These are phyloP conservation scores for Rhizopus sp. DNA, from an alignment of 371 early-diverging fungal species.

Conservation along the genomic window DNA sequence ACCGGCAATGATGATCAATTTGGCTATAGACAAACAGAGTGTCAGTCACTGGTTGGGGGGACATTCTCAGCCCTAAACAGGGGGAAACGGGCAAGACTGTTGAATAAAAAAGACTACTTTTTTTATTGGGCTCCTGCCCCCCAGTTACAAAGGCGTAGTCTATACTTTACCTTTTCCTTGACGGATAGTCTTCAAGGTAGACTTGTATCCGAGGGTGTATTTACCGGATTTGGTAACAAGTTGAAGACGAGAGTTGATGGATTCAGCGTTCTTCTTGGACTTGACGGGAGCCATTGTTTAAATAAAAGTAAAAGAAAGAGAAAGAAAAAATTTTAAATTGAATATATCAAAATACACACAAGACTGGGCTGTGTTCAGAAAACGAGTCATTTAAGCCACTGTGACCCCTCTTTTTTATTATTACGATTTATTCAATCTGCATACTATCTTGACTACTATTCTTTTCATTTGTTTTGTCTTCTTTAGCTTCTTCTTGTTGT, in stretches of 20 bases:
- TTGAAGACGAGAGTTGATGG: slow-evolving; percentile 96
- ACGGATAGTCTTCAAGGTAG: slow-evolving; percentile 95
- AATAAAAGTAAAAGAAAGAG: too few species aligned
- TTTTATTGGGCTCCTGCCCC: slow-evolving; percentile 22
- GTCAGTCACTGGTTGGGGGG: slow-evolving; percentile 28
- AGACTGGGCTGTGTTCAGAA: too few species aligned
- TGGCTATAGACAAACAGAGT: slow-evolving; percentile 64
- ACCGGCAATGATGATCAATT: slow-evolving; percentile 96
- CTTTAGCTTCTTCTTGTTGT: slow-evolving; percentile 5
- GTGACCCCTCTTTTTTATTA: too few species aligned
- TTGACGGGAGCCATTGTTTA: slow-evolving; percentile 60
- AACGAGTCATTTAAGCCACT: too few species aligned
- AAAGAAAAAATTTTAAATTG: too few species aligned
- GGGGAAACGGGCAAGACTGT: slow-evolving; percentile 1
- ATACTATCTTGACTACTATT: slow-evolving; percentile 13
- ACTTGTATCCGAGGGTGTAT: slow-evolving; percentile 96
- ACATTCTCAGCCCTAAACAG: slow-evolving; percentile 40
- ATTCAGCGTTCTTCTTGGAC: slow-evolving; percentile 80
- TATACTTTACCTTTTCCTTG: slow-evolving; percentile 86
- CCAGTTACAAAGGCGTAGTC: slow-evolving; percentile 10
- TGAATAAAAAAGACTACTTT: slow-evolving; percentile 13
- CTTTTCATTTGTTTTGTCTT: slow-evolving; percentile 22
- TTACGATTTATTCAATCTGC: slow-evolving; percentile 21
- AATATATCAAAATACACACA: background rate
- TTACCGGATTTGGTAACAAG: slow-evolving; percentile 99